Evolutionary conservation across 2,329 filamentous ascomycete species (phyloP), one percentile per base, ranked within the genome.

Genomic region (Neonectria hederae): DNA sequence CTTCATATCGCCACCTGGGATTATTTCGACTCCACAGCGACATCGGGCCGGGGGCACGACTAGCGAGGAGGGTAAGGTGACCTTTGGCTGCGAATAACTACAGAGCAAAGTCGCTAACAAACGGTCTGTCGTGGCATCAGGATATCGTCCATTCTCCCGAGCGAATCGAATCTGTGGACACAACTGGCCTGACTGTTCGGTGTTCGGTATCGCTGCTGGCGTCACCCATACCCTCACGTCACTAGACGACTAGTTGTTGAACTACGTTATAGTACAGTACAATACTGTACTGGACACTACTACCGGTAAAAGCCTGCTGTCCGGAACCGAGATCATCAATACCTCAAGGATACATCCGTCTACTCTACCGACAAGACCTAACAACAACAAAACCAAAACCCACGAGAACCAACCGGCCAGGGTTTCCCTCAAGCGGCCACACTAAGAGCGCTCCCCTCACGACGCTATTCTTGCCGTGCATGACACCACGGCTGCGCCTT

Each of bases 401-500:
- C 49, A 48, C 52, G 38, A 42, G 38, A 42, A 42, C 38, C n/a
- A 42, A 10, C 38, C 38, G 38, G 38, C 11, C 38, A 4, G 2
- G 11, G 30, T 11, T 32, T 2, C 9, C 10, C 28, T 30, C 28
- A 30, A 26, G 24, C 46, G 22, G 11, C 40, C 21, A 24, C 49
- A 54, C 46, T 43, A 57, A 42, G 45, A 19, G 30, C 58, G 52
- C 30, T 62, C 54, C 48, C 53, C 52, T 54, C 54, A 69, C 63
- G 59, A 63, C 69, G 66, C 69, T 73, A 70, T 69, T 67, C 54
- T 68, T 64, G 62, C 24, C 60, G 66, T 71, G 70, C 71, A 73
- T 73, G 68, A 59, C 69, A 73, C 71, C 71, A 73, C 69, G 57
- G 57, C 59, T 45, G 59, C 61, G 58, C 65, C 65, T 67, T 59